These are phyloP conservation scores for Phytophthora podocarpi DNA, from an alignment of 352 stramenopile genomes.

Conservation along the genomic window DNA sequence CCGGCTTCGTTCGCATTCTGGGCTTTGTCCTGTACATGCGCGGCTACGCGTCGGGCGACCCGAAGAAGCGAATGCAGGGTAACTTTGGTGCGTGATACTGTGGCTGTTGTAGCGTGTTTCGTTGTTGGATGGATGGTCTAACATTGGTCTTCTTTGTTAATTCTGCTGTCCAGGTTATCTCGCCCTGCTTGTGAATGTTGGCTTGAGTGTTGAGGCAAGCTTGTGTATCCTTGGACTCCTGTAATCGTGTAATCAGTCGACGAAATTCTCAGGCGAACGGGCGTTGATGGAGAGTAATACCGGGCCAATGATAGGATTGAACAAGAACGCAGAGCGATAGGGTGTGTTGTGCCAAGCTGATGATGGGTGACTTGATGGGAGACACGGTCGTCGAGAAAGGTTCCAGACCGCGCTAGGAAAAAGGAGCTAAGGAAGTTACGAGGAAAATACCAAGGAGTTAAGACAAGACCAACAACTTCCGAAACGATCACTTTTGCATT, in stretches of 20 bases:
- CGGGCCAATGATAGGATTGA: too few relatives aligned
- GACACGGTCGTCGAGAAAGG: too few relatives aligned
- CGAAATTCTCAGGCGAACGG: too few relatives aligned
- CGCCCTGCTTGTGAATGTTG: constrained; percentile 28
- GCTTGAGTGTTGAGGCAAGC: constrained; percentile 33
- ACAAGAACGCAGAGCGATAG: too few relatives aligned
- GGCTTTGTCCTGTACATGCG: constrained; percentile 72
- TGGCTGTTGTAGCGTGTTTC: neutral
- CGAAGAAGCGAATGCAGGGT: constrained; percentile 63
- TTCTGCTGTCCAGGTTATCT: constrained; percentile 58
- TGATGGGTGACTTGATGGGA: too few relatives aligned
- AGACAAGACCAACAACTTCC: too few relatives aligned
- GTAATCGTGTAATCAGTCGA: neutral
- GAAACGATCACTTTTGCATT: too few relatives aligned
- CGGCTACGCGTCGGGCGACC: constrained; percentile 67
- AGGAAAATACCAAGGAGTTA: too few relatives aligned
- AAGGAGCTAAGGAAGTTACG: too few relatives aligned
- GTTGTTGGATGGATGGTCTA: neutral
- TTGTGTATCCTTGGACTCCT: constrained; percentile 39
- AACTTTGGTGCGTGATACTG: constrained; percentile 47
- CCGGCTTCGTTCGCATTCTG: constrained; percentile 54
- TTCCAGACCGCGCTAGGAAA: too few relatives aligned
- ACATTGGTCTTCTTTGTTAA: neutral
- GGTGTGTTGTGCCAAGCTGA: constrained; percentile 10
- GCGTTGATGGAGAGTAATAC: too few relatives aligned